Evolutionary conservation across 371 early-diverging fungal genomes (phyloP).

Genomic region (Encephalitozoon hellem): DNA sequence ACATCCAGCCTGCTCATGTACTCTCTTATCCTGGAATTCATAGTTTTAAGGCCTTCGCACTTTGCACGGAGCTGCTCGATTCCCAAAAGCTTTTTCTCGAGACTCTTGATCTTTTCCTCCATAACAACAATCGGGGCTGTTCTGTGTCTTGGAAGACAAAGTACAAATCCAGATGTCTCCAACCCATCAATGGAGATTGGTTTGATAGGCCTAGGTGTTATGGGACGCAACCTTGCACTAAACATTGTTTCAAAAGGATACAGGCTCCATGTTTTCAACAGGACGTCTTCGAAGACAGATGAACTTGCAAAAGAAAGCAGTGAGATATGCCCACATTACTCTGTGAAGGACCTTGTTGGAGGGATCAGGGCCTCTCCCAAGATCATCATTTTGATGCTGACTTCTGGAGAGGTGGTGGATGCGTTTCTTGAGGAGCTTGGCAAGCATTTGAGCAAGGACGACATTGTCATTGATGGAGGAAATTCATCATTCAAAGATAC

Average conservation of each 20-base stretch:
- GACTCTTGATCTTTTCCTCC: neutral
- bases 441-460: slow-evolving; percentile 73
- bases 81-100: neutral
- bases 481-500: slow-evolving; percentile 95
- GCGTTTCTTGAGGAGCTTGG: slow-evolving; percentile 76
- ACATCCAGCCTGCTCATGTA: neutral
- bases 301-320: slow-evolving; percentile 74
- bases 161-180: neutral
- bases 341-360: slow-evolving; percentile 76
- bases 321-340: slow-evolving; percentile 69
- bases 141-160: neutral
- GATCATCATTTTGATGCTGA: slow-evolving; percentile 88
- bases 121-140: neutral
- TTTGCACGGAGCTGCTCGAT: neutral
- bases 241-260: slow-evolving; percentile 93
- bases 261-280: slow-evolving; percentile 71
- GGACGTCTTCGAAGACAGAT: slow-evolving; percentile 84
- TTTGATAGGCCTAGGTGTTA: slow-evolving; percentile 95
- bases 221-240: slow-evolving; percentile 93
- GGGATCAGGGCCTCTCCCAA: slow-evolving; percentile 76
- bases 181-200: slow-evolving; percentile 63
- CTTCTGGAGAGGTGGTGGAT: slow-evolving; percentile 88
- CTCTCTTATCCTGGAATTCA: neutral
- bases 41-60: neutral
- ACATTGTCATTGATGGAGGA: slow-evolving; percentile 94